Conservation (phyloP, 2,329 filamentous ascomycete species). For the Harringtonia aguacate region DNA sequence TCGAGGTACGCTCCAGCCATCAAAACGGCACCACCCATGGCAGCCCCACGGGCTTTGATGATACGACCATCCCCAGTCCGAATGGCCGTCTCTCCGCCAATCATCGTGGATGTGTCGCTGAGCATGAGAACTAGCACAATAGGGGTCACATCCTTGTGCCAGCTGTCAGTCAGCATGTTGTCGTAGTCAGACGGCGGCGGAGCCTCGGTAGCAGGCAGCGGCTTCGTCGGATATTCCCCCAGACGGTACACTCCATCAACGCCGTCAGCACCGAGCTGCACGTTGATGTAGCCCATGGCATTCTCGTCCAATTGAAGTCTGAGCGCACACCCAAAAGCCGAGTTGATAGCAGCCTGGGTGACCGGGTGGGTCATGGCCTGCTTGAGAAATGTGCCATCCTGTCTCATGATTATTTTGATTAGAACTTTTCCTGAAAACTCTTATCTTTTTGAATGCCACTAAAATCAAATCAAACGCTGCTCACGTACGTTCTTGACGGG, state of each 20-base stretch:
- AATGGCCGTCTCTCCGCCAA: constrained; percentile 10
- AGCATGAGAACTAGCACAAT: constrained; percentile 10
- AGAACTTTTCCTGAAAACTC: not conserved
- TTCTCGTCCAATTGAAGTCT: constrained; percentile 8
- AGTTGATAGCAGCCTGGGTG: constrained; percentile 5
- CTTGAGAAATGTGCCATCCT: constrained; percentile 7
- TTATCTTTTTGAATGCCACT: not conserved
- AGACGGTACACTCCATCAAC: constrained; percentile 8
- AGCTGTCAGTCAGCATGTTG: constrained; percentile 4
- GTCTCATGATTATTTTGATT: not conserved
- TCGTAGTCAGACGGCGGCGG: not conserved
- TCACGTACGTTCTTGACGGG: constrained; percentile 4
- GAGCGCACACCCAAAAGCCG: constrained; percentile 4
- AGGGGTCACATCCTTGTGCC: constrained; percentile 10
- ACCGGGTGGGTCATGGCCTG: constrained; percentile 5
- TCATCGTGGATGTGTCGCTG: constrained; percentile 10
- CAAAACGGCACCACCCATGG: constrained; percentile 9
- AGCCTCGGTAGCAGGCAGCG: not conserved
- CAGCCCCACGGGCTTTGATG: constrained; percentile 8
- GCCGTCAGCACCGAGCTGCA: constrained; percentile 9
- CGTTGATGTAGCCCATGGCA: constrained; percentile 11
- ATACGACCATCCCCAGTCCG: constrained; percentile 2
- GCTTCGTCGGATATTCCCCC: constrained; percentile 5
- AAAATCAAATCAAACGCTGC: not conserved
- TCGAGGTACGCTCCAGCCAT: constrained; percentile 8